phyloP scores from a whole-genome alignment of 169 alveolate species.

The Plasmodium coatneyi region DNA sequence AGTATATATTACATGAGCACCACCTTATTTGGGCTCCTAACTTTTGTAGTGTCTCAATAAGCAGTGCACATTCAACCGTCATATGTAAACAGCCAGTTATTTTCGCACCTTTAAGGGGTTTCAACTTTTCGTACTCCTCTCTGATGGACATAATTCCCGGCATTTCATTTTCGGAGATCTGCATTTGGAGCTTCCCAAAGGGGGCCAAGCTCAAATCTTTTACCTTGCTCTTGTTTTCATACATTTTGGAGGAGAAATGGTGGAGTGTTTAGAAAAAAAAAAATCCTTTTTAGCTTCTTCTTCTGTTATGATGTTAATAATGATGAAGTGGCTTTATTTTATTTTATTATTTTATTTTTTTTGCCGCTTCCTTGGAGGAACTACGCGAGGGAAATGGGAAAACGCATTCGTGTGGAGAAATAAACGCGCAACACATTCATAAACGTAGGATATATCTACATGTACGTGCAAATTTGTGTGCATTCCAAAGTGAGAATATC shows the following conservation, averaged over 20 bases:
- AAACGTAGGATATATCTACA: not conserved
- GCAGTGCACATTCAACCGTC: conserved; percentile 91
- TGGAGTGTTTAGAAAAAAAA: not conserved
- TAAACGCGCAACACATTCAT: not conserved
- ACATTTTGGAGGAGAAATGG: conserved; percentile 2
- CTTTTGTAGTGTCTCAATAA: conserved; percentile 91
- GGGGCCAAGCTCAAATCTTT: conserved; percentile 92
- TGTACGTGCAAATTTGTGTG: not conserved
- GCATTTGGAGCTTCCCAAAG: conserved; percentile 95
- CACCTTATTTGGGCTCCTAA: conserved; percentile 98
- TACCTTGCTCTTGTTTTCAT: conserved; percentile 80
- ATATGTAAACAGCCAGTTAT: conserved; percentile 98
- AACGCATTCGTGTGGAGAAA: not conserved
- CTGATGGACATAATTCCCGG: conserved; percentile 96
- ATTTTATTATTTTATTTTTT: too few species aligned
- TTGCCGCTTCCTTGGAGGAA: not conserved
- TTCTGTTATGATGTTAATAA: not conserved
- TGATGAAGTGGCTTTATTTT: not conserved
- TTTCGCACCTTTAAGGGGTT: conserved; percentile 95
- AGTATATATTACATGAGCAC: conserved; percentile 98
- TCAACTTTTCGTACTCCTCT: conserved; percentile 89
- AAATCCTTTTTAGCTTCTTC: not conserved
- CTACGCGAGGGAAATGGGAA: not conserved
- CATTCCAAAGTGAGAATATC: not conserved
- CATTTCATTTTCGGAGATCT: conserved; percentile 96